These are phyloP conservation scores for Tremella mesenterica DNA, from an alignment of 768 basidiomycete species.

Conservation along the genomic window DNA sequence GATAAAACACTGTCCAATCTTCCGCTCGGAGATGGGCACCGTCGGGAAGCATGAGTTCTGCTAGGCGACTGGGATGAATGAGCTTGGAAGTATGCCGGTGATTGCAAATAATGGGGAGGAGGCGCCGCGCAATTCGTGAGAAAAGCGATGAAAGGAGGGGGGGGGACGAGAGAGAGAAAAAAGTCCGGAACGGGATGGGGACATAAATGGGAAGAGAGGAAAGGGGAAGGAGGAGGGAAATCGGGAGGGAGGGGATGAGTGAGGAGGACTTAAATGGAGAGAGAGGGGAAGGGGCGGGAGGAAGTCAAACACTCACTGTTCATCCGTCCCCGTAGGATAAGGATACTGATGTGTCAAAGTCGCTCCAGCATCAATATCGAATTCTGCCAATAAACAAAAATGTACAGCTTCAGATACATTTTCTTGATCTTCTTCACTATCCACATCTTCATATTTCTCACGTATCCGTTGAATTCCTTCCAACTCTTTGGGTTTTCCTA, in stretches of 20 bases:
- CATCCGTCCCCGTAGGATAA: conserved; percentile 84
- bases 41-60: conserved; percentile 97
- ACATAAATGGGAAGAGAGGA: not conserved
- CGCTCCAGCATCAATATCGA: conserved; percentile 91
- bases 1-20: conserved; percentile 98
- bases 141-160: not conserved
- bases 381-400: conserved; percentile 94
- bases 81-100: too few relatives aligned
- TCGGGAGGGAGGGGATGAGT: not conserved
- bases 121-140: not conserved
- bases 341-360: conserved; percentile 94
- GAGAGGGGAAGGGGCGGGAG: not conserved
- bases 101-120: conserved; percentile 8
- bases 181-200: not conserved
- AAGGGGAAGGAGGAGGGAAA: not conserved
- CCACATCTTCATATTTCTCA: too few relatives aligned
- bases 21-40: conserved; percentile 89
- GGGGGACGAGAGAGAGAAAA: not conserved
- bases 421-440: too few relatives aligned
- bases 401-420: conserved; percentile 54
- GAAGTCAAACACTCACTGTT: conserved; percentile 56
- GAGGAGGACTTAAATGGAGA: not conserved
- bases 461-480: too few relatives aligned
- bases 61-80: conserved; percentile 59
- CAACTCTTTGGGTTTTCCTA: too few relatives aligned